Percentiles rank a stretch among this genome's conserved stretches.
Evolutionary conservation across 2,329 filamentous ascomycete species (phyloP).

Genomic region (Pseudocercospora macadamiae): DNA sequence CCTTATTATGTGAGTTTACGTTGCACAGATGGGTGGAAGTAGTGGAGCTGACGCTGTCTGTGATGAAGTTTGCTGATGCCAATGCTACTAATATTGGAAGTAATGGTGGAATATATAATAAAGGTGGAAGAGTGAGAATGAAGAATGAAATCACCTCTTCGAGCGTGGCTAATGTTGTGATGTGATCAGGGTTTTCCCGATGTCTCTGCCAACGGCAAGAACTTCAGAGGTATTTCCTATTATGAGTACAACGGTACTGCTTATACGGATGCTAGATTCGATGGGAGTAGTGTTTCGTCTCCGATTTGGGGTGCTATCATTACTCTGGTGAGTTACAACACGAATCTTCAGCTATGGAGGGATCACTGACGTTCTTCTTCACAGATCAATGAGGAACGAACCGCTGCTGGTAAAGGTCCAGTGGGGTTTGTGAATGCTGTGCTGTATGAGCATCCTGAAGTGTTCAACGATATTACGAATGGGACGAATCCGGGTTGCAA

Average conservation of each 20-base stretch:
- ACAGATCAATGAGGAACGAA: constrained; percentile 29
- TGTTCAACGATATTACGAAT: constrained; percentile 28
- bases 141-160: neutral
- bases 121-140: constrained; percentile 23
- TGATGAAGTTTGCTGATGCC: constrained; percentile 14
- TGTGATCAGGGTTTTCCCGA: constrained; percentile 40
- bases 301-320: constrained; percentile 35
- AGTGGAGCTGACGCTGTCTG: neutral
- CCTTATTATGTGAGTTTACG: constrained; percentile 22
- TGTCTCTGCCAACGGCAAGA: constrained; percentile 42
- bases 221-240: constrained; percentile 36
- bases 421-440: constrained; percentile 40
- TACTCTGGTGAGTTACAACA: constrained; percentile 9
- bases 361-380: neutral
- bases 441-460: constrained; percentile 37
- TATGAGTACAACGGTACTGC: constrained; percentile 39
- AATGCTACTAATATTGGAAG: constrained; percentile 26
- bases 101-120: constrained; percentile 35
- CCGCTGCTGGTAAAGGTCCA: constrained; percentile 27
- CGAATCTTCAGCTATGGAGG: too few species aligned
- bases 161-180: neutral
- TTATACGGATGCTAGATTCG: constrained; percentile 9
- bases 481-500: constrained; percentile 28
- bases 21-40: neutral
- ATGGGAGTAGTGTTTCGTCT: constrained; percentile 29